phyloP scores from a whole-genome alignment of 805 yeast species.

The Zygoascus tannicola region DNA sequence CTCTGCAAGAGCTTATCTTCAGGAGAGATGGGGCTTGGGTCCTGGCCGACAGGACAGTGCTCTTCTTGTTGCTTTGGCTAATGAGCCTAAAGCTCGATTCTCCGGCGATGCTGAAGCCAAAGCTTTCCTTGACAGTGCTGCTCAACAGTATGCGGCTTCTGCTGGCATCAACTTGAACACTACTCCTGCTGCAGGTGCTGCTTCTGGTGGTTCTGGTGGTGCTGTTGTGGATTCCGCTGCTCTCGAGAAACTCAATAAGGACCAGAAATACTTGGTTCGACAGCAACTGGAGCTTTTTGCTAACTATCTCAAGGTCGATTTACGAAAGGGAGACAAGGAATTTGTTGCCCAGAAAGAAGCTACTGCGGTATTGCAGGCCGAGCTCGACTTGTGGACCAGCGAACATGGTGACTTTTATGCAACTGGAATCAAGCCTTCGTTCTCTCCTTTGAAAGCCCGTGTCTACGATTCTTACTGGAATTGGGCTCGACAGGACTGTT shows the following conservation, averaged over 20 bases:
- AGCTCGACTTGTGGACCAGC: constrained; percentile 84
- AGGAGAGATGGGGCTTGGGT: constrained; percentile 86
- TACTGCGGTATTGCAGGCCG: constrained; percentile 70
- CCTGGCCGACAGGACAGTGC: constrained; percentile 92
- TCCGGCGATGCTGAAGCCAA: constrained; percentile 85
- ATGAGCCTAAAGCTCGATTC: constrained; percentile 86
- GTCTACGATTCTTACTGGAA: constrained; percentile 97
- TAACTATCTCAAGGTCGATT: constrained; percentile 85
- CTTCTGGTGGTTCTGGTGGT: constrained; percentile 45
- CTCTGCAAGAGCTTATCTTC: constrained; percentile 83
- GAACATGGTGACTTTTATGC: constrained; percentile 93
- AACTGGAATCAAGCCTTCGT: constrained; percentile 80
- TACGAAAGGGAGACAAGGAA: constrained; percentile 83
- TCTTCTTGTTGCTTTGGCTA: constrained; percentile 69
- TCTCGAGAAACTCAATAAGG: constrained; percentile 69
- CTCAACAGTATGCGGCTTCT: constrained; percentile 75
- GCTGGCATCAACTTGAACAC: constrained; percentile 71
- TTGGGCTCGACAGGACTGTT: constrained; percentile 97
- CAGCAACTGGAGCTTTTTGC: constrained; percentile 89
- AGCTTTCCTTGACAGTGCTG: constrained; percentile 69
- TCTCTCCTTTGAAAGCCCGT: constrained; percentile 89
- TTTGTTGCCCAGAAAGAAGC: constrained; percentile 79
- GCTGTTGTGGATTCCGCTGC: constrained; percentile 94
- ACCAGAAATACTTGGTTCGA: constrained; percentile 58
- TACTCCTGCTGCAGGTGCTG: constrained; percentile 48